Base-by-base conservation (phyloP, 257 asterid genomes). In the Mentha longifolia region DNA sequence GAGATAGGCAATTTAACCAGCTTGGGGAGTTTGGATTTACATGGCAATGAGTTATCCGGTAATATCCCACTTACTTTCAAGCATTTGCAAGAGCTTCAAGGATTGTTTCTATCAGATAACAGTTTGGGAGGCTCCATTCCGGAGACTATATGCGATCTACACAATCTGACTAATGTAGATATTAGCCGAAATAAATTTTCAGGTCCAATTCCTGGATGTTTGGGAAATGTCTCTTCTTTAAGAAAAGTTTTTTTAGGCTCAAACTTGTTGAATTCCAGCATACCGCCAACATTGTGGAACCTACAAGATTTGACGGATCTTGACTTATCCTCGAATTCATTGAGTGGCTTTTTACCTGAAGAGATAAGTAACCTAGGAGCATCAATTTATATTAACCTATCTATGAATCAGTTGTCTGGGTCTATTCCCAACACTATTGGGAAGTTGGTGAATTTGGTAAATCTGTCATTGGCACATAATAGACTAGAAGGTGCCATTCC, bases 401-500 rank as follows among this genome's bases (percentile, higher is more conserved):
- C 70, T 0, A 25, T 13, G 58, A 65, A 65, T 28, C 43, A 46
- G 1, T 45, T 65, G 1, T 65, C 43, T 0, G 25, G 8, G 42
- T 2, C 42, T 7, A 65, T 65, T 25, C 70, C 70, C 1, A 65
- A 10, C 70, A 46, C 70, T 2, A 14, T 65, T 3, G 58, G 25
- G 13, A 65, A 25, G 9, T 65, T 65, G 10, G 58, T 45, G 4
- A 65, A 14, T 25, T 4, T 65, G 58, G 22, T 14, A 0, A 7
- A 43, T 25, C n/a, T 46, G 4, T 65, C 58, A 7, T 46, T 65
- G 9, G 43, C 57, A 3, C 17, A 46, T 3, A 65, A 65, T 1
- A 46, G 4, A 22, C 20, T 65, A 1, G 43, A 43, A 46, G 70
- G 70, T 25, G 9, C 70, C 13, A 45, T 65, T 14, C 70, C 70